Percentiles rank a stretch among this genome's conserved stretches.
phyloP scores from a whole-genome alignment of 2,329 filamentous ascomycete genomes.

The Colletotrichum higginsianum region DNA sequence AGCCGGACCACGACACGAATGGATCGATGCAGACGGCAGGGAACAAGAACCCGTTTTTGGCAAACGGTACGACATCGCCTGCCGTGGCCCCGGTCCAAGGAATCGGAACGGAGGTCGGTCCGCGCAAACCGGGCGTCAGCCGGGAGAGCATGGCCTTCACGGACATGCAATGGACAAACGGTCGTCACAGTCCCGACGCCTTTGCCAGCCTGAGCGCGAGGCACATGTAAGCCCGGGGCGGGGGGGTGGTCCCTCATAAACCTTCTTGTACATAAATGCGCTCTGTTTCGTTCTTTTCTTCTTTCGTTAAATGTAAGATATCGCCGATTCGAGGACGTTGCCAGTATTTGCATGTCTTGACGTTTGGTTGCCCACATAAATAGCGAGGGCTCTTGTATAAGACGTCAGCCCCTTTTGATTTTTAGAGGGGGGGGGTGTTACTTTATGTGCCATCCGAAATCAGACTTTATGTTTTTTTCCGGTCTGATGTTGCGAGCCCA shows the following conservation, averaged over 20 bases:
- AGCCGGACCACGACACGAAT: slow-evolving; percentile 18
- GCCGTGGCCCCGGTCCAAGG: slow-evolving; percentile 23
- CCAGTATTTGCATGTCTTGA: neutral
- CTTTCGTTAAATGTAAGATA: slow-evolving; percentile 25
- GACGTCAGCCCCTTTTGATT: neutral
- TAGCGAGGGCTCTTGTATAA: slow-evolving; percentile 8
- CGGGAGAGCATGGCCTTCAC: slow-evolving; percentile 80
- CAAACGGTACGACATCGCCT: slow-evolving; percentile 47
- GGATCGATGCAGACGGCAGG: slow-evolving; percentile 50
- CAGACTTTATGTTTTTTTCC: neutral
- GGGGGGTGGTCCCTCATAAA: neutral
- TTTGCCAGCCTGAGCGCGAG: slow-evolving; percentile 82
- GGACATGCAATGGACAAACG: slow-evolving; percentile 76
- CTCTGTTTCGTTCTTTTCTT: neutral
- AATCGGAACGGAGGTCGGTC: slow-evolving; percentile 42
- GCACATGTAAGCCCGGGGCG: slow-evolving; percentile 53
- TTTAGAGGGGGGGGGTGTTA: neutral
- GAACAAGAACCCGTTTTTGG: slow-evolving; percentile 72
- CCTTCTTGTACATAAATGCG: slow-evolving; percentile 34
- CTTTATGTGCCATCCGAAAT: slow-evolving; percentile 10
- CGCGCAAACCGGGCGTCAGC: slow-evolving; percentile 64
- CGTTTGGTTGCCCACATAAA: slow-evolving; percentile 7
- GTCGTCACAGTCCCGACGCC: slow-evolving; percentile 84
- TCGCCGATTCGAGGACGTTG: slow-evolving; percentile 11
- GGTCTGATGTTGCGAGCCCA: neutral